Base-by-base conservation (phyloP, 116 monocot species). In the Thalassia testudinum region DNA sequence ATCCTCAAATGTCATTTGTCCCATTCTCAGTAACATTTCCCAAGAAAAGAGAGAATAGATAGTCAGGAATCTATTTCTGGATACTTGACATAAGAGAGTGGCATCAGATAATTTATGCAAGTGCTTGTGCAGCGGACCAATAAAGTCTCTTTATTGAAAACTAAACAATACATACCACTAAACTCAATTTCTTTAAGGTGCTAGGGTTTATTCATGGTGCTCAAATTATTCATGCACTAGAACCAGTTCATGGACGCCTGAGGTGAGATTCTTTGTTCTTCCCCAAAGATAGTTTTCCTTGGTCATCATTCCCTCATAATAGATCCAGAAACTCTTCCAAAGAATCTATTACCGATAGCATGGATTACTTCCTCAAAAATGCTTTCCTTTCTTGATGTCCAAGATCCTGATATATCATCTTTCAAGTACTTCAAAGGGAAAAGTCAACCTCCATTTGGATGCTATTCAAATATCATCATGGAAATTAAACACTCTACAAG, bases 181-280 rank as follows among this genome's bases (percentile, higher is more conserved):
- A 22, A 22, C 8, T 58, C 43, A 10, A 6, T 47, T 18, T 25
- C n/a, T 58, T 56, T 43, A 62, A 95, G 93, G 87, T 84, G 6
- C 62, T 95, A 64, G 93, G 81, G 27, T 74, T 78, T 75, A 78
- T 73, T 23, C 83, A 87, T 76, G 93, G 93, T 57, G 93, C 87
- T 58, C 61, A 67, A 66, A 68, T 95, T 61, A 56, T 79, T 19
- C 87, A 87, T 73, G 93, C 93, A 44, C 81, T 81, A 37, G 84
- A 87, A 66, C 87, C 93, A 65, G 67, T 95, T 70, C 93, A 95
- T 66, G 93, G 93, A 26, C 81, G 87, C 28, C 67, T 95, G 15
- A 95, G 93, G 93, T 87, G 52, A 18, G 58, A 23, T 26, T 15
- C 12, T 27, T 52, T 10, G 10, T 34, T 34, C 3, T 34, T 34